Evolutionary conservation across 495 filamentous ascomycete species (phyloP).

Genomic region (Xylaria palmicola): DNA sequence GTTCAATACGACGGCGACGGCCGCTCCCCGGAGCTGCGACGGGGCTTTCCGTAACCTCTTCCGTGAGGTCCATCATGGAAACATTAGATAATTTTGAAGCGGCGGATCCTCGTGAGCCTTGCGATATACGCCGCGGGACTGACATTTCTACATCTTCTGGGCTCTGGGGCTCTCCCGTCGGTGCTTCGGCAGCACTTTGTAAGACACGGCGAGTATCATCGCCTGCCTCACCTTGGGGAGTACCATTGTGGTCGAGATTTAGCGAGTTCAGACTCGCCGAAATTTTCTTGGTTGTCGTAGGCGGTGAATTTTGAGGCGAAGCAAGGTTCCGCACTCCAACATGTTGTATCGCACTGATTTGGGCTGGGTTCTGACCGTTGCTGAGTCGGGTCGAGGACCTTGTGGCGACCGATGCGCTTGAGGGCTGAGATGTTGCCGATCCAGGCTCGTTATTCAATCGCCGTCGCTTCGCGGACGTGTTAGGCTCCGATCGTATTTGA

Average conservation of each 20-base stretch:
- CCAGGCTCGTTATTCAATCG: constrained; percentile 22
- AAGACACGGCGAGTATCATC: background rate
- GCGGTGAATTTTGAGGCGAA: background rate
- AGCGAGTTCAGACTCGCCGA: background rate
- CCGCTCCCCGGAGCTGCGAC: constrained; percentile 48
- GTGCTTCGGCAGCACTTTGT: background rate
- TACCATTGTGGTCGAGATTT: background rate
- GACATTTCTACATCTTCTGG: constrained; percentile 13
- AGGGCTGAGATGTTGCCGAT: constrained; percentile 19
- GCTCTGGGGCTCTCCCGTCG: constrained; percentile 7
- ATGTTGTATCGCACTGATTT: constrained; percentile 13
- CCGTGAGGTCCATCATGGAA: constrained; percentile 24
- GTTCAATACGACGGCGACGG: constrained; percentile 32
- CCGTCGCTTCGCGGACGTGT: constrained; percentile 43
- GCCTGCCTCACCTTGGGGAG: background rate
- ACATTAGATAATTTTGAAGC: constrained; percentile 16
- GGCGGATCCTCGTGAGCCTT: constrained; percentile 7
- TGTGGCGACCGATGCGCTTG: constrained; percentile 20
- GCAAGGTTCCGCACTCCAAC: background rate
- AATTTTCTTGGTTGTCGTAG: constrained; percentile 11
- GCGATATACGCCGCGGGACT: constrained; percentile 5
- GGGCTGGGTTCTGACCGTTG: constrained; percentile 9
- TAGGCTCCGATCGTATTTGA: constrained; percentile 34
- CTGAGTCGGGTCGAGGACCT: constrained; percentile 24
- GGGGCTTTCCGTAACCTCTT: constrained; percentile 51